phyloP scores from a whole-genome alignment of 2,329 filamentous ascomycete species.

The Gnomoniopsis smithogilvyi region DNA sequence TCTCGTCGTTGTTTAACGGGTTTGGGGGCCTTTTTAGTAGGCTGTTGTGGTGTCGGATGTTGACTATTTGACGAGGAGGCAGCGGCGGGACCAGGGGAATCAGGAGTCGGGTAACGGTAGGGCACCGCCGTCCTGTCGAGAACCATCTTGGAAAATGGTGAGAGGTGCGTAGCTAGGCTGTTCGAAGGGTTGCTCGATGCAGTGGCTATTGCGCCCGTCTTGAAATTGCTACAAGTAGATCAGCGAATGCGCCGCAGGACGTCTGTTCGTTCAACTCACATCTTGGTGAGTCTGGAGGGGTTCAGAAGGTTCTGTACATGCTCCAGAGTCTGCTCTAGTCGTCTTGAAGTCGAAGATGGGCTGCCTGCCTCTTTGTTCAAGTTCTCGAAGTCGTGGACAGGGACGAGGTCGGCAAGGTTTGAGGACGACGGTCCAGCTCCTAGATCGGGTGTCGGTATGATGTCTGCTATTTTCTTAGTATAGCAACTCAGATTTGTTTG shows the following conservation, averaged over 20 bases:
- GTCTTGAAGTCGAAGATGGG: conserved; percentile 56
- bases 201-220: conserved; percentile 39
- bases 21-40: conserved; percentile 22
- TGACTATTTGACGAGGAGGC: conserved; percentile 28
- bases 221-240: conserved; percentile 52
- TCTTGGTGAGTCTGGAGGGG: conserved; percentile 66
- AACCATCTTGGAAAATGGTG: conserved; percentile 49
- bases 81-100: conserved; percentile 25
- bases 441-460: conserved; percentile 63
- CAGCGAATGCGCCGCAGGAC: conserved; percentile 20
- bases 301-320: conserved; percentile 74
- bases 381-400: conserved; percentile 56
- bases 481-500: too few species aligned
- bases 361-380: conserved; percentile 68
- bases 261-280: conserved; percentile 41
- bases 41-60: conserved; percentile 13
- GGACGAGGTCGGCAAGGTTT: conserved; percentile 49
- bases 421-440: conserved; percentile 53
- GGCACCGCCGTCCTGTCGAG: conserved; percentile 39
- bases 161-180: conserved; percentile 39
- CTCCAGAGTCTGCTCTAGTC: conserved; percentile 67
- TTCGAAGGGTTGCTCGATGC: conserved; percentile 25
- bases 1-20: conserved; percentile 12
- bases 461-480: conserved; percentile 42
- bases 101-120: conserved; percentile 38